phyloP scores from a whole-genome alignment of 2,329 filamentous ascomycete species.

The Clonostachys chloroleuca region DNA sequence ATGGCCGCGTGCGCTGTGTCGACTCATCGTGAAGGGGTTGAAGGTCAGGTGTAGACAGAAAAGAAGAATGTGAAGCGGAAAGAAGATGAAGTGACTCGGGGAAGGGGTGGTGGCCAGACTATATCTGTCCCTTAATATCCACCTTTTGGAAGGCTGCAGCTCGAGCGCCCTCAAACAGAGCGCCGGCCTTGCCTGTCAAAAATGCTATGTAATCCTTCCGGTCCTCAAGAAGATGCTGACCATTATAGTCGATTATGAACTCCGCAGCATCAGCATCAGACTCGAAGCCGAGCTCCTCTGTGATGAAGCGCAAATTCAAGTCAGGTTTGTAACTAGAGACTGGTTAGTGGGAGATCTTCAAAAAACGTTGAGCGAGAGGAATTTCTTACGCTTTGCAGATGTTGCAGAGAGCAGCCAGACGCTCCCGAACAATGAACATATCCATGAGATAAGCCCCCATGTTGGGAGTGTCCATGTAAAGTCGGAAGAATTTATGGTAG shows the following conservation, averaged over 20 bases:
- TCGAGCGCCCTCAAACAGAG: slow-evolving; percentile 71
- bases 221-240: slow-evolving; percentile 73
- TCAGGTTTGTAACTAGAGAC: slow-evolving; percentile 79
- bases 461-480: slow-evolving; percentile 90
- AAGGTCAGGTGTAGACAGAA: neutral
- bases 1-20: no score
- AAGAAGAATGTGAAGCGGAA: slow-evolving; percentile 2
- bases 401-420: slow-evolving; percentile 81
- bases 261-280: slow-evolving; percentile 85
- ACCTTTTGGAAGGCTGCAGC: slow-evolving; percentile 75
- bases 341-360: slow-evolving; percentile 34
- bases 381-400: slow-evolving; percentile 88
- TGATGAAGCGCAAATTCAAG: slow-evolving; percentile 85
- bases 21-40: neutral
- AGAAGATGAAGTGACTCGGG: slow-evolving; percentile 1
- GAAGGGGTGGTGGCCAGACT: slow-evolving; percentile 22
- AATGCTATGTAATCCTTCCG: slow-evolving; percentile 70
- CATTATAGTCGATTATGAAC: slow-evolving; percentile 80
- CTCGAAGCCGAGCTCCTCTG: slow-evolving; percentile 94
- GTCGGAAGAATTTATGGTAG: slow-evolving; percentile 96
- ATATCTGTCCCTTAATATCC: slow-evolving; percentile 98
- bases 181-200: slow-evolving; percentile 67
- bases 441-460: slow-evolving; percentile 99
- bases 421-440: slow-evolving; percentile 95
- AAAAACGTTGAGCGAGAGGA: neutral